These are phyloP conservation scores for Effrenium voratum DNA, from an alignment of 73 alveolate genomes.

Conservation along the genomic window DNA sequence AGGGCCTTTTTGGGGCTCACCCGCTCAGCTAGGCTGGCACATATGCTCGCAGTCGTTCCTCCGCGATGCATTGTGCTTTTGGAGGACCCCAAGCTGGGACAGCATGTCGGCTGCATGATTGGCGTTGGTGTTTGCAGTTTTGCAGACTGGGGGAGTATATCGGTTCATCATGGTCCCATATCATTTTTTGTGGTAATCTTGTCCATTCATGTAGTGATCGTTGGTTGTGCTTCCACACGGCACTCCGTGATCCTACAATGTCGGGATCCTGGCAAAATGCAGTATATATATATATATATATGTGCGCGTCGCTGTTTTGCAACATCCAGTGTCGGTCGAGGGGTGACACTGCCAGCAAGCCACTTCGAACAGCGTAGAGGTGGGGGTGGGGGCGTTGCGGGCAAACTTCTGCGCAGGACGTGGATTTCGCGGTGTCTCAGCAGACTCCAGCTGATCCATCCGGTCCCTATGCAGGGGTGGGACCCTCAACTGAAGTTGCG, in stretches of 20 bases:
- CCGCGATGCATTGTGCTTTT: slow-evolving; percentile 94
- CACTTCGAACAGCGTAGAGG: not conserved
- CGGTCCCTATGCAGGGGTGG: slow-evolving; percentile 87
- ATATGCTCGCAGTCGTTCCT: slow-evolving; percentile 94
- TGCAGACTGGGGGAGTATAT: not conserved
- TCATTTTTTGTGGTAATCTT: not conserved
- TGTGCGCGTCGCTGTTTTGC: too few relatives aligned
- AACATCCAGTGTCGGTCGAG: too few relatives aligned
- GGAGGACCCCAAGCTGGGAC: slow-evolving; percentile 50
- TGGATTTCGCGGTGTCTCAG: slow-evolving; percentile 78
- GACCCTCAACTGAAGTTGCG: not conserved
- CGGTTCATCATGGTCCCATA: not conserved
- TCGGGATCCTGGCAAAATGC: too few relatives aligned
- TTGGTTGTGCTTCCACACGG: too few relatives aligned
- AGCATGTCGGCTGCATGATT: not conserved
- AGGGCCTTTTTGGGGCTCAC: too few relatives aligned
- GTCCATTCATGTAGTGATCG: too few relatives aligned
- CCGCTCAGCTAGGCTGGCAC: slow-evolving; percentile 90
- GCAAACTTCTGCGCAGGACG: slow-evolving; percentile 49
- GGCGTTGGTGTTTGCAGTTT: not conserved
- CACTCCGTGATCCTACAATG: too few relatives aligned
- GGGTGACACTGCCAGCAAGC: not conserved
- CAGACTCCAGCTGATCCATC: slow-evolving; percentile 54
- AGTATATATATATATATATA: too few relatives aligned
- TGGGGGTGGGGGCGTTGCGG: not conserved